Evolutionary conservation across 768 basidiomycete species (phyloP), one percentile per base, ranked within the genome.

Genomic region (Tremella fuciformis): DNA sequence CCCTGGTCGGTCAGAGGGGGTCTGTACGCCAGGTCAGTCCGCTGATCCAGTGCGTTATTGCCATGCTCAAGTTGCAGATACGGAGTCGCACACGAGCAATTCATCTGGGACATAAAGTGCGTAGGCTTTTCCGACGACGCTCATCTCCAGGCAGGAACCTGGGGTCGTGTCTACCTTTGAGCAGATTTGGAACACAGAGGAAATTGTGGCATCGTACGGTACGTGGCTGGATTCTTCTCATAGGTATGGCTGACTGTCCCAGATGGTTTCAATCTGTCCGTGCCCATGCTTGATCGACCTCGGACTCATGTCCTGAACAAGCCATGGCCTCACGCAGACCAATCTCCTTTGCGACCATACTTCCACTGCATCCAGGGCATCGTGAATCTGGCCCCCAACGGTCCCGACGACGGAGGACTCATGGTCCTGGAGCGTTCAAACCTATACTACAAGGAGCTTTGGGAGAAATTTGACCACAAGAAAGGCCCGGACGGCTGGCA

Each of bases 341-440:
- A 62, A 25, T 57, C 55, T 15, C 60, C 60, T 11, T 38, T 55
- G 19, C 37, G 55, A 13, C 55, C 47, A 16, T 62, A 57, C 51
- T 64, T 61, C 51, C 44, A 64, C 59, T 57, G 66, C 56, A 55
- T 69, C 39, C 69, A 70, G 53, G 69, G 69, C 15, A 65, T 70
- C 29, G 49, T 61, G 34, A 70, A 70, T 49, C 59, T 70, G 13
- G 63, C 65, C 40, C 19, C 62, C 52, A 78, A 77, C 60, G 78
- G 78, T 3, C 72, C 73, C 1, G 59, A 76, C 49, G 78, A 79
- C 47, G 78, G 78, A 26, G 78, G 78, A 8, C 65, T 79, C 2
- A 70, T 76, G 65, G 73, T 79, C 46, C 57, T 69, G 7, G 50
- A 63, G 41, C 61, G 64, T n/a, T 69, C 67, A 15, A 44, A 39